Evolutionary conservation across 768 basidiomycete genomes (phyloP), one percentile per base, ranked within the genome.

Genomic region (Boletus pseudopeckii): DNA sequence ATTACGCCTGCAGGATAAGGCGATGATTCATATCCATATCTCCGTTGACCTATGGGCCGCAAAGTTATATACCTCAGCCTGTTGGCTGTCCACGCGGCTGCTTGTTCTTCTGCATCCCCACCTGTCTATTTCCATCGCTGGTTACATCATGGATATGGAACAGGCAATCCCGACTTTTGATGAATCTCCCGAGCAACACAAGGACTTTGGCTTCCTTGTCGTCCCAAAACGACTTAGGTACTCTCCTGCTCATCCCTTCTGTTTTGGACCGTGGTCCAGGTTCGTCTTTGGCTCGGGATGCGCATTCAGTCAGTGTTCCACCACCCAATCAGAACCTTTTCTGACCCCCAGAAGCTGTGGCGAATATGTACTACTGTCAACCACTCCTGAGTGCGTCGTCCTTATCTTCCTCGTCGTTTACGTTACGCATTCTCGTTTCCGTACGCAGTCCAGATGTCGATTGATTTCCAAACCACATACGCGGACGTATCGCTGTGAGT

Each of bases 341-440:
- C 56, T 64, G n/a, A 61, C 51, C 3, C 48, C 36, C 13, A 10
- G 41, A 55, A 64, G 62, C 54, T 47, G 83, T 83, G 24, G 79
- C 83, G 14, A 92, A 91, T 64, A 65, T 92, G 47, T 92, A 91
- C 64, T 92, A 91, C 58, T 87, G 84, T 54, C 87, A 90, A 68
- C 90, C 90, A 4, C 70, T 92, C 56, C 72, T 91, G 9, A 87
- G 89, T 83, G 62, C 56, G 77, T 72, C 57, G 28, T 22, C 7
- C 26, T 10, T 20, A 1, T 30, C 42, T 14, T 10, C 20, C 11
- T n/a, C 14, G 5, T 22, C 8, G 5, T 24, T 15, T 2, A 0
- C 18, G 5, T 15, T 18, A 15, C 2, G 18, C 37, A 24, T 13
- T 11, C 34, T 45, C 24, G 30, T 50, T 17, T 43, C 18, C 11